Percentiles rank a stretch among this genome's conserved stretches.
phyloP scores from a whole-genome alignment of 768 basidiomycete genomes.

The Pleurotus ostreatus region DNA sequence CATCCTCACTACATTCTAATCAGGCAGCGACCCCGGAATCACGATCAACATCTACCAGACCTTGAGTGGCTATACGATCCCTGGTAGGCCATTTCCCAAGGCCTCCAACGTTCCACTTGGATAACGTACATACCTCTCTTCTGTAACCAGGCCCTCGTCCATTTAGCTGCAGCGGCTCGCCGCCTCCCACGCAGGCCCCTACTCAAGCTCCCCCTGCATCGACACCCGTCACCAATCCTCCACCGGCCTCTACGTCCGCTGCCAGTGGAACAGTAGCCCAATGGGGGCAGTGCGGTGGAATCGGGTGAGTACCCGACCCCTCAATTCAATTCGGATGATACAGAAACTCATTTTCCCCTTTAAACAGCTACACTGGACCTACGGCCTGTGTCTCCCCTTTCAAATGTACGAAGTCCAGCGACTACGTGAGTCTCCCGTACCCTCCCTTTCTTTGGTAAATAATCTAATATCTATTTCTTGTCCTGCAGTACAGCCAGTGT shows the following conservation, averaged over 20 bases:
- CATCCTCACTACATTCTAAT: not conserved
- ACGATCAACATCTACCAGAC: slow-evolving; percentile 38
- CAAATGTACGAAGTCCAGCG: slow-evolving; percentile 28
- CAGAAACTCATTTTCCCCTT: not conserved
- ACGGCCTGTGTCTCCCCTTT: slow-evolving; percentile 31
- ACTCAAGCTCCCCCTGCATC: slow-evolving; percentile 13
- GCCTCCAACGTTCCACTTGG: not conserved
- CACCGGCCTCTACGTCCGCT: slow-evolving; percentile 14
- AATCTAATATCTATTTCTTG: not conserved
- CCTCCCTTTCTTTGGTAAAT: not conserved
- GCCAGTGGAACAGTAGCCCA: slow-evolving; percentile 28
- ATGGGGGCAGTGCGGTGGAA: slow-evolving; percentile 42
- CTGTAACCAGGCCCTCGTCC: slow-evolving; percentile 29
- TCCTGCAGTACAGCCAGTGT: slow-evolving; percentile 23
- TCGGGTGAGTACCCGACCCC: slow-evolving; percentile 18
- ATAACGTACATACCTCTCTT: not conserved
- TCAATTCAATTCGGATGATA: not conserved
- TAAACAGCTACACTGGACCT: slow-evolving; percentile 29
- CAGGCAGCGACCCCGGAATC: slow-evolving; percentile 42
- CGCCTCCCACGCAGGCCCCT: slow-evolving; percentile 11
- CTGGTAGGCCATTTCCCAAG: slow-evolving; percentile 22
- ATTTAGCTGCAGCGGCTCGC: slow-evolving; percentile 27
- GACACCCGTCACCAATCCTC: slow-evolving; percentile 12
- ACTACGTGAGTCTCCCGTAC: slow-evolving; percentile 24
- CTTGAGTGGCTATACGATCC: slow-evolving; percentile 35